Evolutionary conservation across 257 asterid genomes (phyloP).

Genomic region (Verbascum thapsus): DNA sequence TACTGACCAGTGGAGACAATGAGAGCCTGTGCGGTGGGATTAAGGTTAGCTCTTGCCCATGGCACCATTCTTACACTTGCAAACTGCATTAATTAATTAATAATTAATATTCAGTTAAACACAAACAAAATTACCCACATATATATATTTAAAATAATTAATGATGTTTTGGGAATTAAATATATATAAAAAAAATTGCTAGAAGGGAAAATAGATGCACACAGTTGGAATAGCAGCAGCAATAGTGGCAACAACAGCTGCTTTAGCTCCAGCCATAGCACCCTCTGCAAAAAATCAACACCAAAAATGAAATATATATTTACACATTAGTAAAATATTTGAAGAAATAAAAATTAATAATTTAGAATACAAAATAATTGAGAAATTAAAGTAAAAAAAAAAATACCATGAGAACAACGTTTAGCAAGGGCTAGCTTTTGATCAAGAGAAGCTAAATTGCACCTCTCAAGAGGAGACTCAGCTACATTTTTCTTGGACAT

Average conservation of each 20-base stretch:
- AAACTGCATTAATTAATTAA: slow-evolving; percentile 40
- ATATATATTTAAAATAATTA: too few species aligned
- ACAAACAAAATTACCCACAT: too few species aligned
- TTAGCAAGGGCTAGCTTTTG: slow-evolving; percentile 75
- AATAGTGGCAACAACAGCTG: slow-evolving; percentile 71
- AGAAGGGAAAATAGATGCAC: slow-evolving; percentile 12
- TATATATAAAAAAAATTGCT: too few species aligned
- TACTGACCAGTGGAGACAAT: slow-evolving; percentile 69
- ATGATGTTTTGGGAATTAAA: not conserved
- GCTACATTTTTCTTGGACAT: slow-evolving; percentile 41
- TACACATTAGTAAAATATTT: too few species aligned
- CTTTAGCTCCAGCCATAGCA: slow-evolving; percentile 81
- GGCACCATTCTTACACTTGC: slow-evolving; percentile 81
- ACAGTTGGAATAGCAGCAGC: slow-evolving; percentile 96
- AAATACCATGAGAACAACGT: slow-evolving; percentile 69
- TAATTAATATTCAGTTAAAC: not conserved
- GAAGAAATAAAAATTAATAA: too few species aligned
- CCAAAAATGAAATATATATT: not conserved
- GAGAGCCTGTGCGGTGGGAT: slow-evolving; percentile 92
- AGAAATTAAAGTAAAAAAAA: not conserved
- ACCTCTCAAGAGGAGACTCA: slow-evolving; percentile 40
- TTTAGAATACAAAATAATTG: not conserved
- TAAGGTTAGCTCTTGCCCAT: slow-evolving; percentile 81
- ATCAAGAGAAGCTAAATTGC: slow-evolving; percentile 52
- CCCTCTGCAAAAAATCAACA: slow-evolving; percentile 56